These are phyloP conservation scores for Polygonum aviculare DNA, from an alignment of 148 eudicot genomes.

Conservation along the genomic window DNA sequence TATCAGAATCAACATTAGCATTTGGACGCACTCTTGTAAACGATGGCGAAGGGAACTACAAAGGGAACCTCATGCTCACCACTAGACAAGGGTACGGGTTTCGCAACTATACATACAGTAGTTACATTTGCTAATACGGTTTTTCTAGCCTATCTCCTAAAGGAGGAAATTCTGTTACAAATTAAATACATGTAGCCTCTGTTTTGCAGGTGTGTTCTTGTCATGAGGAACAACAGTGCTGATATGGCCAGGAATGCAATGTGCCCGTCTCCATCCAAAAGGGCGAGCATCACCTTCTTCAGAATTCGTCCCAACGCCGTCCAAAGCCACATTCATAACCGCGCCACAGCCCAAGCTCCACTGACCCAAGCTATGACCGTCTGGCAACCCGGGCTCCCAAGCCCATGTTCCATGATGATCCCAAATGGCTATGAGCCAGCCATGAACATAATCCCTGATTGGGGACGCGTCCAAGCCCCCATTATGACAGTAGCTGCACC, in stretches of 20 bases:
- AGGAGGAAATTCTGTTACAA: no score
- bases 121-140: not conserved
- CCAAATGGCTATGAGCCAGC: slow-evolving; percentile 21
- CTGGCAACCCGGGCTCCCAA: slow-evolving; percentile 66
- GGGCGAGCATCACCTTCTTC: slow-evolving; percentile 75
- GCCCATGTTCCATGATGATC: slow-evolving; percentile 22
- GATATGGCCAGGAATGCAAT: slow-evolving; percentile 82
- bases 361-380: slow-evolving; percentile 45
- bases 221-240: slow-evolving; percentile 95
- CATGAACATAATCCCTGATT: slow-evolving; percentile 46
- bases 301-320: slow-evolving; percentile 47
- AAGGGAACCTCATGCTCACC: slow-evolving; percentile 78
- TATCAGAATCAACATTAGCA: slow-evolving; percentile 74
- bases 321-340: slow-evolving; percentile 15
- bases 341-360: slow-evolving; percentile 23
- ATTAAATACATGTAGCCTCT: no score
- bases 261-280: slow-evolving; percentile 68
- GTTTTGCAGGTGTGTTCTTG: slow-evolving; percentile 59
- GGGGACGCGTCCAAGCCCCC: slow-evolving; percentile 57
- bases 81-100: slow-evolving; percentile 72
- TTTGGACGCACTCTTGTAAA: slow-evolving; percentile 72
- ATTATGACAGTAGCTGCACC: slow-evolving; percentile 62
- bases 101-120: not conserved
- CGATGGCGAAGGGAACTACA: slow-evolving; percentile 79
- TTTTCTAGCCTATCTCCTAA: not conserved